Percentiles rank a stretch among this genome's conserved stretches.
These are phyloP conservation scores for Hemileccinum rubropunctum DNA, from an alignment of 768 basidiomycete genomes.

Conservation along the genomic window DNA sequence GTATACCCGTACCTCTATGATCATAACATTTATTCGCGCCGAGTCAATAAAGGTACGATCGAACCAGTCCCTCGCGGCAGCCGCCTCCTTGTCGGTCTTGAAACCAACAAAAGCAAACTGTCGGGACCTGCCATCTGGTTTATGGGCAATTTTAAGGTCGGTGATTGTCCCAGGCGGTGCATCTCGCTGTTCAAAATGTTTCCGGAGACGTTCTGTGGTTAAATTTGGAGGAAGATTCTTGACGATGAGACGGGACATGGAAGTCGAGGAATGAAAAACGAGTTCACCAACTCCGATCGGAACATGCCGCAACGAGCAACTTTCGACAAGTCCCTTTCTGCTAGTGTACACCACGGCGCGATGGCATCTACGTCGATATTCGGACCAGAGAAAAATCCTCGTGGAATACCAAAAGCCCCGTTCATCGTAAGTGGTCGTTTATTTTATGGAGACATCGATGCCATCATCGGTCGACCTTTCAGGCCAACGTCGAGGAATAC, in stretches of 20 bases:
- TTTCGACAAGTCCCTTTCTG: too few relatives aligned
- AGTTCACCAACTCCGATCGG: slow-evolving; percentile 25
- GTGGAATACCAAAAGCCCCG: slow-evolving; percentile 93
- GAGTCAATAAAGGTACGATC: slow-evolving; percentile 83
- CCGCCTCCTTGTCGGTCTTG: slow-evolving; percentile 75
- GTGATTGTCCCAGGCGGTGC: slow-evolving; percentile 73
- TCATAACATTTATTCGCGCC: slow-evolving; percentile 66
- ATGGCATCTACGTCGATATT: slow-evolving; percentile 32
- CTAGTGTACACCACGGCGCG: too few relatives aligned
- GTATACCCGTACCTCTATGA: slow-evolving; percentile 62
- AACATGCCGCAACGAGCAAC: slow-evolving; percentile 12
- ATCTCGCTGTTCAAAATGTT: slow-evolving; percentile 63
- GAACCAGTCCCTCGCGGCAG: slow-evolving; percentile 76
- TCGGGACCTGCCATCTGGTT: slow-evolving; percentile 75
- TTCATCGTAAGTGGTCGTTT: slow-evolving; percentile 71
- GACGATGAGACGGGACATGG: slow-evolving; percentile 80
- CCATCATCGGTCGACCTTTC: not conserved
- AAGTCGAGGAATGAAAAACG: not conserved
- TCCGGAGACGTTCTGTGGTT: slow-evolving; percentile 59
- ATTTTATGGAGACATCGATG: not conserved
- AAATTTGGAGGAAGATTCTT: slow-evolving; percentile 77
- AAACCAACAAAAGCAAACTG: slow-evolving; percentile 93
- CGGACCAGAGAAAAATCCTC: slow-evolving; percentile 64
- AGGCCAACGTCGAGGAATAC: slow-evolving; percentile 89
- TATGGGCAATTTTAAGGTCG: slow-evolving; percentile 78